phyloP scores from a whole-genome alignment of 108 stramenopile genomes.

The Skeletonema costatum region DNA sequence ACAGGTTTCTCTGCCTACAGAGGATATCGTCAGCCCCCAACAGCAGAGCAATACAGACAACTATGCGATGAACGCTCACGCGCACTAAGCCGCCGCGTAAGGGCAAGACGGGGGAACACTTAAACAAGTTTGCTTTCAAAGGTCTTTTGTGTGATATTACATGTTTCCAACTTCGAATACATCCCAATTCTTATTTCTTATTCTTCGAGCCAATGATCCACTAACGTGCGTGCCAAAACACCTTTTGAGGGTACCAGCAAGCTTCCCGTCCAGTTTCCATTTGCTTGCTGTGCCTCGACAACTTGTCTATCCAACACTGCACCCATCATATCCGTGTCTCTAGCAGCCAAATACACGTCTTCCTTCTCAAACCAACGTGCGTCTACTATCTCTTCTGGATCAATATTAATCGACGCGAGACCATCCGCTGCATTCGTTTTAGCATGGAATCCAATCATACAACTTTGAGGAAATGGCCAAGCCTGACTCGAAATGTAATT shows the following conservation, averaged over 20 bases:
- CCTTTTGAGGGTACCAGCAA: conserved; percentile 77
- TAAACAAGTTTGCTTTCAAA: too few relatives aligned
- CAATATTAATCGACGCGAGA: conserved; percentile 49
- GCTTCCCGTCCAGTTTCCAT: conserved; percentile 47
- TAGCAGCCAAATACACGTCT: conserved; percentile 56
- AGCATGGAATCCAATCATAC: conserved; percentile 80
- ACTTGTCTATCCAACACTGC: conserved; percentile 64
- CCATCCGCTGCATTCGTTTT: conserved; percentile 43
- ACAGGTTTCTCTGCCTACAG: too few relatives aligned
- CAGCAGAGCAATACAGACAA: too few relatives aligned
- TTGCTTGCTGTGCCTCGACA: conserved; percentile 48
- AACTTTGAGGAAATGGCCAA: conserved; percentile 85
- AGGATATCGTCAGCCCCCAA: too few relatives aligned
- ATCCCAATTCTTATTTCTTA: conserved; percentile 11
- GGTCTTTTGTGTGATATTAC: too few relatives aligned
- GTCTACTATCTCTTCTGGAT: conserved; percentile 68
- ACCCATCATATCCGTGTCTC: conserved; percentile 44
- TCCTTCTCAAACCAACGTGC: conserved; percentile 72
- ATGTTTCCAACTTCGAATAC: neutral
- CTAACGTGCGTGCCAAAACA: conserved; percentile 67
- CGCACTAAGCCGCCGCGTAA: too few relatives aligned
- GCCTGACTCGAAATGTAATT: conserved; percentile 72
- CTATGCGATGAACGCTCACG: too few relatives aligned
- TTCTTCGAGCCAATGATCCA: conserved; percentile 69
- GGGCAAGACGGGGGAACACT: too few relatives aligned